Base-by-base conservation (phyloP, 2,329 filamentous ascomycete genomes). In the Fusarium continuum region DNA sequence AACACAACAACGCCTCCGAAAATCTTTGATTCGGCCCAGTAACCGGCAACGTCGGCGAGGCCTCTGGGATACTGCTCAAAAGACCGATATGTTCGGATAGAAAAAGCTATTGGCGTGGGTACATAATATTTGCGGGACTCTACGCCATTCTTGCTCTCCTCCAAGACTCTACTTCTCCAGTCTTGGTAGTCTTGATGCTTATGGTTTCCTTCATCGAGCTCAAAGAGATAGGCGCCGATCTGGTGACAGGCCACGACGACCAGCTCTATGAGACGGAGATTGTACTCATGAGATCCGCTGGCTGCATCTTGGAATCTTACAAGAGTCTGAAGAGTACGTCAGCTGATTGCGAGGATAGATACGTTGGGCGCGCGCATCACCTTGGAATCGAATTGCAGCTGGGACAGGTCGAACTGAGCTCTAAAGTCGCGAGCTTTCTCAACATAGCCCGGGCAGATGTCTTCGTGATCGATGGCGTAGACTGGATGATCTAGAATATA, bases 1-100 rank as follows among this genome's bases (percentile, higher is more conserved):
- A 61, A 61, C 2, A 48, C 31, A 14, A 61, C 9, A 9, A 61
- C 50, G 2, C 50, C 56, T 0, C 58, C 56, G 6, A 61, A 34
- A 1, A 61, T 61, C 17, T 56, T 55, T 4, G 56, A 61, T 7
- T 61, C 58, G 2, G 58, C 58, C 58, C 58, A 61, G 3, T 61
- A 61, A 6, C 58, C 58, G 16, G 44, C 50, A 2, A 61, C 44
- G 4, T 61, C 50, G 2, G 56, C 50, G 6, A 19, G 1, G 2
- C 56, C 58, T 19, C 19, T 14, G 9, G 58, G 56, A 4, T 66
- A 68, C 8, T 55, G 49, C 6, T 68, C 46, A 3, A 10, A 16
- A 25, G 20, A 47, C 8, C 25, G 23, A 14, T 64, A 66, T 17
- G 20, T 10, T 6, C 32, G 6, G 14, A 52, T 57, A 9, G 16